phyloP scores from a whole-genome alignment of 1,139 yeast genomes.

The Geotrichum europaeum region DNA sequence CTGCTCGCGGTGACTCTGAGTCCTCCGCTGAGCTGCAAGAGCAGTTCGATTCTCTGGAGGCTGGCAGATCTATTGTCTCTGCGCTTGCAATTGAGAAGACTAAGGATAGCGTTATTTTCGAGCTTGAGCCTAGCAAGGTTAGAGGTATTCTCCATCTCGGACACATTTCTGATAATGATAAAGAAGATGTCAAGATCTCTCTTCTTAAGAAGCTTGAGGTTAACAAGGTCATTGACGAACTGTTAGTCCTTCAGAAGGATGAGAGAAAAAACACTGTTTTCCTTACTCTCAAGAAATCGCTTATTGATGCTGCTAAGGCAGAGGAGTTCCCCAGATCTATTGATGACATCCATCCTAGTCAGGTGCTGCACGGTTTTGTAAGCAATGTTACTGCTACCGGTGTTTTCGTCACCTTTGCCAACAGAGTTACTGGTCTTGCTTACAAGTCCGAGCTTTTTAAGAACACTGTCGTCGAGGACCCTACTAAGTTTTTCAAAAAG shows the following conservation, averaged over 20 bases:
- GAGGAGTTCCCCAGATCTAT: conserved; percentile 59
- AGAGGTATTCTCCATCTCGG: conserved; percentile 71
- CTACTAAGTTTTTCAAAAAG: conserved; percentile 48
- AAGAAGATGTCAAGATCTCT: conserved; percentile 73
- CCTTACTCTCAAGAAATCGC: conserved; percentile 58
- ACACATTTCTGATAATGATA: conserved; percentile 69
- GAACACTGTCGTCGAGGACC: conserved; percentile 46
- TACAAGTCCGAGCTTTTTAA: conserved; percentile 68
- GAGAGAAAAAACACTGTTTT: conserved; percentile 52
- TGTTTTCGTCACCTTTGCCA: conserved; percentile 76
- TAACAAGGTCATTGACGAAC: conserved; percentile 55
- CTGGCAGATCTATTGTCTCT: conserved; percentile 60
- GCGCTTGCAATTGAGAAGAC: conserved; percentile 68
- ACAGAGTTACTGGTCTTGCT: conserved; percentile 74
- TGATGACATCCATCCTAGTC: conserved; percentile 33
- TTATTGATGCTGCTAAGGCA: conserved; percentile 58
- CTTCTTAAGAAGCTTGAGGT: conserved; percentile 79
- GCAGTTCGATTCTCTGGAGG: conserved; percentile 44
- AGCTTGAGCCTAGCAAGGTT: conserved; percentile 48
- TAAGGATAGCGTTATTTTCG: conserved; percentile 59
- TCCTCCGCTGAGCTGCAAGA: conserved; percentile 40
- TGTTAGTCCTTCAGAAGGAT: conserved; percentile 67
- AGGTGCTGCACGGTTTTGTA: conserved; percentile 60
- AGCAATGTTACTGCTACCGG: conserved; percentile 74
- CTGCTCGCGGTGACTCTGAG: conserved; percentile 50